Base-by-base conservation (phyloP, 2,329 filamentous ascomycete species). In the Fusarium buxicola region DNA sequence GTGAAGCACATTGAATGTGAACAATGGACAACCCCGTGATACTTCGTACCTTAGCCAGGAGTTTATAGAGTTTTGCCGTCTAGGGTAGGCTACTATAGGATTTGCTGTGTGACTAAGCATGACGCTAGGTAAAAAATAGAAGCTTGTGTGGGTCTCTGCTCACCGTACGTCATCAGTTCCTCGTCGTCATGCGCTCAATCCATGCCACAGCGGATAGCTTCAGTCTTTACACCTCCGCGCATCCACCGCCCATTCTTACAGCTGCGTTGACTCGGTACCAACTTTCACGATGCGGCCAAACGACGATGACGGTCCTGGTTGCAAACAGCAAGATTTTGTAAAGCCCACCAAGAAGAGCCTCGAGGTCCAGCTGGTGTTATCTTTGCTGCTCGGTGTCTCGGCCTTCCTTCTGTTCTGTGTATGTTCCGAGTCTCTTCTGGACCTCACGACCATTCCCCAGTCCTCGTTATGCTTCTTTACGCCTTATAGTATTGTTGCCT, bases 321-420 rank as follows among this genome's bases (percentile, higher is more conserved):
- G 49, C 32, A 16, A 9, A 5, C 11, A 56, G 36, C 58, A 72
- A 7, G 67, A 34, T 21, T 3, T 56, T 25, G 56, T 74, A 47
- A 58, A 25, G 15, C 75, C 71, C 27, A 61, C 41, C 15, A 41
- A 65, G 24, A 84, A 80, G 68, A 76, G 86, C 74, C 75, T 83
- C 35, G 75, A 78, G 59, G 85, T 89, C 51, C 92, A 96, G 78
- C 84, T 93, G 47, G 83, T 88, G 57, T 82, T 96, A 69, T 94
- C 92, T 8, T 74, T 91, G 36, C 78, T 84, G 6, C 80, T 96
- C 31, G 92, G 92, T 28, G 64, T 90, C 38, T 81, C 84, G 7
- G 91, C 91, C 28, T 92, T 95, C 70, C 60, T 93, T 28, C 81
- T 86, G 16, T 96, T 96, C 69, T 95, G 92, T 73, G 87, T 92